These are phyloP conservation scores for Coniochaeta prunicola DNA, from an alignment of 2,329 filamentous ascomycete genomes.

Conservation along the genomic window DNA sequence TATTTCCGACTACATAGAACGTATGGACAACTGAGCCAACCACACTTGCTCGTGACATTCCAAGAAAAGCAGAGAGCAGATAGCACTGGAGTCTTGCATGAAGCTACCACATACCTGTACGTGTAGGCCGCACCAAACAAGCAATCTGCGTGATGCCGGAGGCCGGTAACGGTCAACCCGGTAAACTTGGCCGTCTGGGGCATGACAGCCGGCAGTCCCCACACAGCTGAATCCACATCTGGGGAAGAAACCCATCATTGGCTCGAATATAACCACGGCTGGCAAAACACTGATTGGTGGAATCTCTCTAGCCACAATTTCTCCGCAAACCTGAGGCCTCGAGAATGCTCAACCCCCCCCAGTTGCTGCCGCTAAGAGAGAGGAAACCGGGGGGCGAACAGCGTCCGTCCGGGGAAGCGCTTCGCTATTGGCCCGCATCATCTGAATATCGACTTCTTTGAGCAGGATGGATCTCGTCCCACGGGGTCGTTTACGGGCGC, in stretches of 20 bases:
- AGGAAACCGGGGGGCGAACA: background rate
- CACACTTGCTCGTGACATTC: background rate
- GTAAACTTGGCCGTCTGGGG: background rate
- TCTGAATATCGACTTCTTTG: background rate
- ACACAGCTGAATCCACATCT: background rate
- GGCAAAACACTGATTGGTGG: constrained; percentile 1
- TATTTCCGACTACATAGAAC: background rate
- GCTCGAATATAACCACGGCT: background rate
- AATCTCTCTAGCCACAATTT: background rate
- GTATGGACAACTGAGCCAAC: too few relatives aligned
- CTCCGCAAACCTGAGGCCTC: background rate
- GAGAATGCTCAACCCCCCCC: background rate
- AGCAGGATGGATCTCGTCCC: background rate
- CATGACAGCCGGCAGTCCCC: background rate
- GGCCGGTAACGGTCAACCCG: background rate
- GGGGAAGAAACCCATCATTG: background rate
- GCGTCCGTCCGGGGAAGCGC: background rate
- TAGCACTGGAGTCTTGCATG: too few relatives aligned
- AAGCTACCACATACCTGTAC: background rate
- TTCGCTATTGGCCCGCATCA: background rate
- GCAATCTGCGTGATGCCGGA: background rate
- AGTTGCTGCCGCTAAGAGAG: background rate
- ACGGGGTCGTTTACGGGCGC: background rate
- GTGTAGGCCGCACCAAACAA: background rate
- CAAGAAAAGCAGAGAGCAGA: background rate